Evolutionary conservation across 1,139 yeast genomes (phyloP), one percentile per base, ranked within the genome.

Genomic region (Lodderomyces pseudojiufengensis): DNA sequence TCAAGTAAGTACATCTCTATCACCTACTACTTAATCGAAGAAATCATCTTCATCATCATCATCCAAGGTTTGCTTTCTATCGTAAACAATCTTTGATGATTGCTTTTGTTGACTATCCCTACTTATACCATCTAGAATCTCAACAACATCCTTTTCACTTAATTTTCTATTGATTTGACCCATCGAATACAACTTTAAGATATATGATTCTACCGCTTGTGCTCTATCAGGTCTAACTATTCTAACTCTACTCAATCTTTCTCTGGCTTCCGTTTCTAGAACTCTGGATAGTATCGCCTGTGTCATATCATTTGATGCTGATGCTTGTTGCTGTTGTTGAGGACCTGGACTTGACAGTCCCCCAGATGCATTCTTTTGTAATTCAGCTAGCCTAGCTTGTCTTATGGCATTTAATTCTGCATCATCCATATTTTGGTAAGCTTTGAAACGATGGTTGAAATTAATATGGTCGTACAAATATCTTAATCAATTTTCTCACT

Each of bases 221-320:
- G 95, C 97, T 37, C 97, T 70, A 40, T 92, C 97, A 2, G 95
- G 94, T 52, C 92, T 76, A 29, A 92, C 98, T 52, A 92, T 76
- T 30, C 90, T 70, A 22, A 92, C 95, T 41, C 98, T 70, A 24
- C 92, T 78, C 38, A 92, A 70, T 45, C 98, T 72, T 57, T 92
- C 97, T 36, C 95, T 72, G 1, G 97, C 98, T 35, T 74, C 78
- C 6, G 88, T 80, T 41, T 84, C 85, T 33, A 92, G 65, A 11
- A 86, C 73, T 47, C 84, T 90, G 3, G 86, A 73, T 38, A 90
- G 63, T 61, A 72, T 59, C 13, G 70, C 50, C 29, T 54, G 52
- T 33, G 61, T 61, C 43, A 57, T 61, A 38, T 60, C 63, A 9
- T 27, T 32, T 8, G 43, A 41, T n/a, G 43, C 49, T 14, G 47